Evolutionary conservation across 306 rosid genomes (phyloP), one percentile per base, ranked within the genome.

Genomic region (Acacia melanoxylon): DNA sequence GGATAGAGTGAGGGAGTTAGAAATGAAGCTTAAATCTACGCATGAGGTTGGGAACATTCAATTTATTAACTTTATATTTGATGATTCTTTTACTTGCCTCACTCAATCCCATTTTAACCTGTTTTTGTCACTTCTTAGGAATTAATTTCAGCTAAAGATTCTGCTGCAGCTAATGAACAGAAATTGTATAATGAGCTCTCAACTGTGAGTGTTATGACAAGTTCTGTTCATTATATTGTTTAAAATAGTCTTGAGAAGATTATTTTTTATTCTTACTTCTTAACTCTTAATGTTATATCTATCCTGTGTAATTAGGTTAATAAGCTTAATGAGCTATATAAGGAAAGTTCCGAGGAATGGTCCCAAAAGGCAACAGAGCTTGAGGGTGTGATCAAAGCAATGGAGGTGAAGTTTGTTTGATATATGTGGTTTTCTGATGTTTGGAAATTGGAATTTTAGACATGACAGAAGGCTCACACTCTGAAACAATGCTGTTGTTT

Each of bases 291-390:
- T 51, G 62, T 56, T 19, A 22, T 0, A 24, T 22, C 10, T 69
- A 20, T 78, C 6, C 24, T 45, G 10, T 62, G n/a, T 62, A 76
- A 74, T 74, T 73, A 95, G 98, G 92, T 90, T 66, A 93, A 92
- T 77, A 95, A 87, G 85, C 99, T 93, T 78, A 89, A 87, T 79
- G 98, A 90, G 78, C 87, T 95, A 29, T 93, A 93, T 80, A 93
- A 95, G 85, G 96, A 89, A 88, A 91, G 93, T 86, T 92, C 94
- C 3, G 93, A 93, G 82, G 98, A 93, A 86, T 95, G 92, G 97
- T 89, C 97, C n/a, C 86, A 77, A 83, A 95, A 95, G 91, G 93
- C 98, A 8, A 90, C 91, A 16, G 99, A 92, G 74, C 94, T 95
- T 75, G 98, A 93, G 80, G 99, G 99, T 24, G 98, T 87, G 72